Base-by-base conservation (phyloP, 2,329 filamentous ascomycete species). In the Exophiala sp. region DNA sequence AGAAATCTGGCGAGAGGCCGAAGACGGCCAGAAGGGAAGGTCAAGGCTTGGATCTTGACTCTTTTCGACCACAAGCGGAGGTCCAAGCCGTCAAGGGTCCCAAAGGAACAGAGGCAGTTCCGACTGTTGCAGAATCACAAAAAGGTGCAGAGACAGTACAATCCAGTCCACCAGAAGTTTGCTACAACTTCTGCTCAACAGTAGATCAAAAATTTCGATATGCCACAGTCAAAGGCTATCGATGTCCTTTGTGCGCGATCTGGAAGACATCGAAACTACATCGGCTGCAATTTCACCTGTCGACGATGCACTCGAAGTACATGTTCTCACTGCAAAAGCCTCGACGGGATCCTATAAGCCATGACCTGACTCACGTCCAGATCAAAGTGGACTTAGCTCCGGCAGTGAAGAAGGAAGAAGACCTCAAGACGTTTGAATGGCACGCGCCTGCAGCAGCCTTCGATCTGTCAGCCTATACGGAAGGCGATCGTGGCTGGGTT, bases 251-350 rank as follows among this genome's bases (percentile, higher is more conserved):
- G 24, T 65, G 63, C 36, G 39, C 36, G 9, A 34, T 29, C 11
- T 53, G 44, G 40, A 47, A 48, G 32, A 56, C 50, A 7, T 29
- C 35, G 11, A 56, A 47, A 7, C 38, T 65, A 20, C 39, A 59
- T 12, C 34, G 58, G 21, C 53, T 65, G 7, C 50, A 53, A n/a
- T 62, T 63, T 34, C 63, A 65, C 48, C 47, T 63, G 9, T 41
- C 48, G 20, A 60, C 51, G 9, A 50, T 45, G 32, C 63, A 65
- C 44, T 29, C 54, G 11, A 58, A 62, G 39, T 63, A 60, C 44
- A 54, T 20, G 18, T 64, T 62, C 36, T 44, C 32, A 9, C 44
- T 60, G 7, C 47, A 60, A 21, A 57, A 50, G 18, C 51, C 51
- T 14, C 47, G 45, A 16, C 32, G 29, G 34, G 46, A 54, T 35